Percentiles rank a stretch among this genome's conserved stretches.
Evolutionary conservation across 805 yeast species (phyloP).

Genomic region (Saturnispora diversa): DNA sequence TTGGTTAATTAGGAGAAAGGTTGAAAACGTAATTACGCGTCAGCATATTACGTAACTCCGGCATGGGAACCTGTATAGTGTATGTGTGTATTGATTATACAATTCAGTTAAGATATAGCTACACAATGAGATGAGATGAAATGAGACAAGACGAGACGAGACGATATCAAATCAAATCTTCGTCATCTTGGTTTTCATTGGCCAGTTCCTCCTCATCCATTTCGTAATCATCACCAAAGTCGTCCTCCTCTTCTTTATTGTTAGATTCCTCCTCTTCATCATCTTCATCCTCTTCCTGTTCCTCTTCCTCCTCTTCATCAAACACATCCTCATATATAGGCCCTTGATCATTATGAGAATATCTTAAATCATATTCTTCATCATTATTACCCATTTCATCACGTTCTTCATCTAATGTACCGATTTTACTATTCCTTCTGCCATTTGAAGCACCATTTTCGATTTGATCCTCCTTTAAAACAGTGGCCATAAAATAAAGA

Average conservation of each 20-base stretch:
- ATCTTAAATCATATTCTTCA: constrained; percentile 32
- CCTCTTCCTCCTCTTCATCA: constrained; percentile 34
- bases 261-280: constrained; percentile 40
- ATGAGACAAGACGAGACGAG: too few species aligned
- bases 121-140: too few species aligned
- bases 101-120: too few species aligned
- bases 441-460: constrained; percentile 5
- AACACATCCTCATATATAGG: constrained; percentile 30
- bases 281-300: constrained; percentile 28
- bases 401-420: constrained; percentile 27
- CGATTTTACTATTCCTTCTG: constrained; percentile 29
- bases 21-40: too few species aligned
- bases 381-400: constrained; percentile 26
- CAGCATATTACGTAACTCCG: too few species aligned
- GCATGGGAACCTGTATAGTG: too few species aligned
- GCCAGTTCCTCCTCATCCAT: constrained; percentile 30
- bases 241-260: constrained; percentile 35
- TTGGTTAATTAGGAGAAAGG: too few species aligned
- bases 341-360: constrained; percentile 18
- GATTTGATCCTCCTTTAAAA: constrained; percentile 12
- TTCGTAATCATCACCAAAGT: constrained; percentile 34
- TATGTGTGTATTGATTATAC: too few species aligned
- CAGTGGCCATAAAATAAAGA: constrained; percentile 54
- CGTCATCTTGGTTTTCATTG: constrained; percentile 21
- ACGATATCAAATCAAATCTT: constrained; percentile 14